Base-by-base conservation (phyloP, 768 basidiomycete genomes). In the Rhodotorula babjevae region DNA sequence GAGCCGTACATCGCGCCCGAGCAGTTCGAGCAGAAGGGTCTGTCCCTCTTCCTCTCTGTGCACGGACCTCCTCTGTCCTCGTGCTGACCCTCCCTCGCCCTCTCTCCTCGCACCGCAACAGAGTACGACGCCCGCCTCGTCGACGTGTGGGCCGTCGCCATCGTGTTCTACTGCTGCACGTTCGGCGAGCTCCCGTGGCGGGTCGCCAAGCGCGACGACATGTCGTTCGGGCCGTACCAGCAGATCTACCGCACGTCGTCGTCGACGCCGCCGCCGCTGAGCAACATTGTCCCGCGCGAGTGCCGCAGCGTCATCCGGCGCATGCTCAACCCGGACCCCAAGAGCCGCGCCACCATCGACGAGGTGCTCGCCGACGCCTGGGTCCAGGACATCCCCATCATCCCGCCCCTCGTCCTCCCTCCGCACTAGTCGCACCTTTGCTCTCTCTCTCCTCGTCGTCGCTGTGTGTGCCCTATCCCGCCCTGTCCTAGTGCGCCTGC, bases 1-100 rank as follows among this genome's bases (percentile, higher is more conserved):
- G 95, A 99, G 80, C 95, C 95, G 2, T 99, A 99, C 82, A 99
- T 99, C 79, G 95, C 95, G 16, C 96, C 96, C 42, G 95, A 99
- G 81, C 92, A 96, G 82, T 99, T 97, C 79, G 83, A 93, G 77
- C 88, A 89, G 79, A 94, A 96, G 88, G 93, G 95, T 95, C 85
- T 87, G 93, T 85, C 18, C 75, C 14, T 7, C 2, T 46, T 11
- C 18, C 31, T 25, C 19, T 27, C 40, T 25, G 23, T 29, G n/a
- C n/a, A n/a, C n/a, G n/a, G n/a, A n/a, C n/a, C 64, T 9, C 53
- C 56, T 12, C 44, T 46, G 6, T 5, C n/a, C 57, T 29, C 49
- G 27, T 42, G 3, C 61, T 21, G 42, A 50, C 14, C n/a, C n/a
- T n/a, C n/a, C n/a, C n/a, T 7, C n/a, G n/a, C 5, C 46, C n/a